Conservation (phyloP, 768 basidiomycete species). For the Punctularia strigosozonata region DNA sequence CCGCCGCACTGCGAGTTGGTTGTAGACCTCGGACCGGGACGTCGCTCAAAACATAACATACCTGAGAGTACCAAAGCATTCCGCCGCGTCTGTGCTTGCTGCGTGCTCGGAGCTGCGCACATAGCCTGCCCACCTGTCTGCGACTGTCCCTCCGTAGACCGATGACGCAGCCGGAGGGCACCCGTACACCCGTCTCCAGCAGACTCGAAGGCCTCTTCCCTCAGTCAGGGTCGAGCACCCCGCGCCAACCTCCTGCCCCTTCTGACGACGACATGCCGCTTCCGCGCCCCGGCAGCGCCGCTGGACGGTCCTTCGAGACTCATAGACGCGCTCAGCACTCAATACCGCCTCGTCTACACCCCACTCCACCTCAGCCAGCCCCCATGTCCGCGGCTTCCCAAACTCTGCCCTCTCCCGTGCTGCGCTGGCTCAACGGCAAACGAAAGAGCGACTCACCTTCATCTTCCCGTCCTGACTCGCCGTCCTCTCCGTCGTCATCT, state of each 20-base stretch:
- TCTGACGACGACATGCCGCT: neutral
- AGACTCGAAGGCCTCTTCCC: neutral
- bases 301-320: neutral
- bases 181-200: neutral
- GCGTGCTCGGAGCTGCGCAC: neutral
- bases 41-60: neutral
- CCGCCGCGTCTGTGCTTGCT: neutral
- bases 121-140: neutral
- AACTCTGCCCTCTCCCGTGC: constrained; percentile 17
- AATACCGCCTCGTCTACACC: neutral
- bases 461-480: constrained; percentile 4
- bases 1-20: no score
- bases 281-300: neutral
- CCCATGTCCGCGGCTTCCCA: constrained; percentile 4
- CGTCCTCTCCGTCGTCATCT: constrained; percentile 19
- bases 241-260: neutral
- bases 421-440: constrained; percentile 33
- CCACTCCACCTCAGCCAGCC: neutral
- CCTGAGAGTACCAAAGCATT: no score
- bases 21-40: no score
- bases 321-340: neutral
- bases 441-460: constrained; percentile 10
- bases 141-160: no score
- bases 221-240: neutral
- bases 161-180: no score